Evolutionary conservation across 805 yeast genomes (phyloP).

Genomic region (Gaillardinia entomophila): DNA sequence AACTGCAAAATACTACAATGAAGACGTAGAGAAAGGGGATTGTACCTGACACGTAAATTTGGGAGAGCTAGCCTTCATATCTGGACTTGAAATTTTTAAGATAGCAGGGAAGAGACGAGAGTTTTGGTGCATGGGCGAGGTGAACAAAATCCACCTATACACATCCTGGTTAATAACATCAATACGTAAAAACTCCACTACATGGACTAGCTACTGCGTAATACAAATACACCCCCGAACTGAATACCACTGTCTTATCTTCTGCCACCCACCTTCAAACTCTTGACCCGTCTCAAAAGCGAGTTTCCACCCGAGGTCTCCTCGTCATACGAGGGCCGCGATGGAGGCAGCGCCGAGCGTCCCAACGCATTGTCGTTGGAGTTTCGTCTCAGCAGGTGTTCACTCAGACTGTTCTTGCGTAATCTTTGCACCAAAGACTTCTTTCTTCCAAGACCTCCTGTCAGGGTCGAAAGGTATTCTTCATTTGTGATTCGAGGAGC

Average conservation of each 20-base stretch:
- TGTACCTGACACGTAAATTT: no score
- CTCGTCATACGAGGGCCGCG: slow-evolving; percentile 1
- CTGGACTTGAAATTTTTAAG: slow-evolving; percentile 5
- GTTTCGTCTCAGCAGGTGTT: slow-evolving; percentile 23
- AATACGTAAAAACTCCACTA: background rate
- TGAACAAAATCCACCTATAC: background rate
- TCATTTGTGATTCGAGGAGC: slow-evolving; percentile 51
- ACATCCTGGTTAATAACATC: background rate
- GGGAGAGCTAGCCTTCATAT: no score
- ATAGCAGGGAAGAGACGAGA: background rate
- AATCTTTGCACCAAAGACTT: slow-evolving; percentile 75
- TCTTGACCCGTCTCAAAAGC: slow-evolving; percentile 78
- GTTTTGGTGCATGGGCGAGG: background rate
- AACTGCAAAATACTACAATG: no score
- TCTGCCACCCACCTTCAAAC: slow-evolving; percentile 71
- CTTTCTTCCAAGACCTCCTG: slow-evolving; percentile 63
- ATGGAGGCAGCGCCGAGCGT: background rate
- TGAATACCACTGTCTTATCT: slow-evolving; percentile 7
- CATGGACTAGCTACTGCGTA: background rate
- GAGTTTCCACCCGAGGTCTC: slow-evolving; percentile 24
- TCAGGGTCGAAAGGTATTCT: slow-evolving; percentile 15
- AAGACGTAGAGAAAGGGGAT: no score
- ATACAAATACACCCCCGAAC: background rate
- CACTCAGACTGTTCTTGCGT: slow-evolving; percentile 34
- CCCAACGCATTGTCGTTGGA: slow-evolving; percentile 17